Percentiles rank a stretch among this genome's conserved stretches.
Evolutionary conservation across 768 basidiomycete species (phyloP).

Genomic region (Mycena floridula): DNA sequence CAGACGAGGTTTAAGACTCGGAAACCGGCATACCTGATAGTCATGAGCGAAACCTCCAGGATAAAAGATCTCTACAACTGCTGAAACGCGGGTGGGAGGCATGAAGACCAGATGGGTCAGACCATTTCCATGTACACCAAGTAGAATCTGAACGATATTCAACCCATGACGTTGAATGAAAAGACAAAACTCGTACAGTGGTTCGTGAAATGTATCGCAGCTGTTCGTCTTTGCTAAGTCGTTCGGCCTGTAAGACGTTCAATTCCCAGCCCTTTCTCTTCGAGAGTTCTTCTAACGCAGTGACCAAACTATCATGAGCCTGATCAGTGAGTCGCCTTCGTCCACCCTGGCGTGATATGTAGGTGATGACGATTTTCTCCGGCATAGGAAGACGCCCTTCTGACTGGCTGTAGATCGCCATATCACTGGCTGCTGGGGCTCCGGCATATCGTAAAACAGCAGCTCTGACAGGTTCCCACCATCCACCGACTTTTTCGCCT

Average conservation of each 20-base stretch:
- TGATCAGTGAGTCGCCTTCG: conserved; percentile 46
- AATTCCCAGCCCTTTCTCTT: conserved; percentile 49
- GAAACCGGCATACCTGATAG: too few relatives aligned
- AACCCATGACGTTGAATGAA: neutral
- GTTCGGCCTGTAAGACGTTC: conserved; percentile 55
- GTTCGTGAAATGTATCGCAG: conserved; percentile 57
- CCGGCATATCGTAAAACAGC: conserved; percentile 67
- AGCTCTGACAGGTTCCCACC: conserved; percentile 75
- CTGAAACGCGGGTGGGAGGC: conserved; percentile 66
- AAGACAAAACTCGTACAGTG: conserved; percentile 42
- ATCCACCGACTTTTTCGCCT: conserved; percentile 42
- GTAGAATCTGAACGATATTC: conserved; percentile 41
- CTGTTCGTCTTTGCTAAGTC: conserved; percentile 71
- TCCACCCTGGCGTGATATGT: conserved; percentile 61
- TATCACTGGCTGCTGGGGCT: conserved; percentile 18
- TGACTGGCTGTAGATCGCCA: neutral
- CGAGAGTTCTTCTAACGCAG: conserved; percentile 45
- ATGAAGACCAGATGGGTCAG: conserved; percentile 84
- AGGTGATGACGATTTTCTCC: conserved; percentile 58
- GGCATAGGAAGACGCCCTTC: conserved; percentile 32
- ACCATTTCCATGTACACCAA: conserved; percentile 78
- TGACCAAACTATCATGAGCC: conserved; percentile 51
- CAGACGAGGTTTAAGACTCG: too few relatives aligned
- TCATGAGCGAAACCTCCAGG: conserved; percentile 80
- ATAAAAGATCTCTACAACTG: conserved; percentile 83